phyloP scores from a whole-genome alignment of 768 basidiomycete species.

The Rhodotorula taiwanensis region DNA sequence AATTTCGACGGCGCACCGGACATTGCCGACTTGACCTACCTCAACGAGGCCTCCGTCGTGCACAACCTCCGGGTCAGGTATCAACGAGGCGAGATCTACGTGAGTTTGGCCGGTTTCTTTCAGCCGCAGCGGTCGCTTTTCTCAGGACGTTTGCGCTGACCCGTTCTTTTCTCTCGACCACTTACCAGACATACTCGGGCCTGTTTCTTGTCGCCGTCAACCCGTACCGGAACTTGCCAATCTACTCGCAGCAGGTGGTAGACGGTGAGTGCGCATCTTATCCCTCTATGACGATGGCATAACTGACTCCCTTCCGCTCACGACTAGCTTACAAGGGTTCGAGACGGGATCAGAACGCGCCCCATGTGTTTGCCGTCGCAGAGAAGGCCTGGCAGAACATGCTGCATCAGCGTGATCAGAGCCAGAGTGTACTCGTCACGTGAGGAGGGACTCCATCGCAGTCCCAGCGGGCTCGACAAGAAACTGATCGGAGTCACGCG shows the following conservation, averaged over 20 bases:
- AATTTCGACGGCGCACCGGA: constrained; percentile 90
- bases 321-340: constrained; percentile 70
- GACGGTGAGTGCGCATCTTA: constrained; percentile 51
- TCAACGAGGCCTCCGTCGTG: constrained; percentile 98
- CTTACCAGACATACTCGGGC: constrained; percentile 75
- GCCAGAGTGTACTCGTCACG: constrained; percentile 98
- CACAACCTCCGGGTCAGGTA: constrained; percentile 90
- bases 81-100: constrained; percentile 85
- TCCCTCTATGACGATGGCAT: neutral
- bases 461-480: constrained; percentile 32
- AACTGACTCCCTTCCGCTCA: no score
- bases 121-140: no score
- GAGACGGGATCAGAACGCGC: constrained; percentile 79
- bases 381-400: constrained; percentile 98
- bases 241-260: constrained; percentile 81
- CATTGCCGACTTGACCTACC: constrained; percentile 93
- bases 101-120: no score
- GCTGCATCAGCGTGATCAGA: constrained; percentile 84
- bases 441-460: constrained; percentile 49
- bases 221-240: constrained; percentile 83
- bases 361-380: constrained; percentile 94
- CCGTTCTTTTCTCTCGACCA: no score
- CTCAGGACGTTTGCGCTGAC: no score
- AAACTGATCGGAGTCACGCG: neutral
- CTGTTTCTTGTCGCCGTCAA: constrained; percentile 98